Percentiles rank a stretch among this genome's conserved stretches.
Conservation (phyloP, 148 eudicot species). For the Chenopodium quinoa region DNA sequence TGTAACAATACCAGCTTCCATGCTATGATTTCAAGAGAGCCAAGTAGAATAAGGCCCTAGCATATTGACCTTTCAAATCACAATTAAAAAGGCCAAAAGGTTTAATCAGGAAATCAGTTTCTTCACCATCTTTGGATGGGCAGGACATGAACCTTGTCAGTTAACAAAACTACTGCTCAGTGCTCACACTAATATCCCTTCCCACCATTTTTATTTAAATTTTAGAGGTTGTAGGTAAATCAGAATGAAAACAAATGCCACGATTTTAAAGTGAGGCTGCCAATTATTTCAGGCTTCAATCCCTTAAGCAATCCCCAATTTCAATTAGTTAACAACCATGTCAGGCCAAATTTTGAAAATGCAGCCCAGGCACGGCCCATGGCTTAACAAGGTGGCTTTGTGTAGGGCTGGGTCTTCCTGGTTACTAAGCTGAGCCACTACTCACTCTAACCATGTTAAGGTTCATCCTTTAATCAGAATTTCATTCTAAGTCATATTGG, state of each 20-base stretch:
- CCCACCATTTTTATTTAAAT: neutral
- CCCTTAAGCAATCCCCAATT: neutral
- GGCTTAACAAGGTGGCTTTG: neutral
- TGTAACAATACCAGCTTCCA: neutral
- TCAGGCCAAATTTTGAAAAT: neutral
- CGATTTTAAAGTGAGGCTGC: neutral
- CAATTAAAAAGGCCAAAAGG: neutral
- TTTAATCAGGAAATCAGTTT: neutral
- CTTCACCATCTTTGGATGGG: neutral
- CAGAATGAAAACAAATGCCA: neutral
- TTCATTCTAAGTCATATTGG: neutral
- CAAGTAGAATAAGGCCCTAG: neutral
- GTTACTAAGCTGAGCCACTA: neutral
- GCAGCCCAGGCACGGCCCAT: neutral
- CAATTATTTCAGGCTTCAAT: neutral
- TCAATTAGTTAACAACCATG: neutral
- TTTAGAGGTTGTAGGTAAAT: neutral
- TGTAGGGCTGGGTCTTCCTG: neutral
- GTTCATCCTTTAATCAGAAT: neutral
- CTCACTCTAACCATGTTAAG: neutral
- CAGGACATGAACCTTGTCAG: neutral
- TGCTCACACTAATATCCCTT: neutral
- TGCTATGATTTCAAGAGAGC: neutral
- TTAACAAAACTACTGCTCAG: neutral
- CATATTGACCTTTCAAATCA: neutral